Conservation (phyloP, 495 filamentous ascomycete species). For the Aspergillus cavernicola region DNA sequence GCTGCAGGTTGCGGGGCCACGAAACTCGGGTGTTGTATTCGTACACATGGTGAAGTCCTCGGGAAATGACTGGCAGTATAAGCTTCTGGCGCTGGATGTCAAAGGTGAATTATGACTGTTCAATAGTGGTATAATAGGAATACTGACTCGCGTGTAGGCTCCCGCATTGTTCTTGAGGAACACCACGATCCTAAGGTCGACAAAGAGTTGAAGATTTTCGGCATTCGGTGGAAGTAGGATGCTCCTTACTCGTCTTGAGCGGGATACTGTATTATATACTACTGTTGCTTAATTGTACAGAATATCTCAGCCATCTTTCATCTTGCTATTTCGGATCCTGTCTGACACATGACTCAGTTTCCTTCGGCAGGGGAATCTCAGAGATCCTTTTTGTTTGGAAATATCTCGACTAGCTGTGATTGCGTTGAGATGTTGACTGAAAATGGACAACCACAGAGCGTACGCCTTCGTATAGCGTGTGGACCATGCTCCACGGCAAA, state of each 20-base stretch:
- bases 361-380: too few species aligned
- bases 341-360: too few species aligned
- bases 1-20: conserved; percentile 73
- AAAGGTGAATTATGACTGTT: conserved; percentile 38
- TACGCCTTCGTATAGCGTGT: too few species aligned
- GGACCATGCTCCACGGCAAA: too few species aligned
- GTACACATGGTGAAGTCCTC: conserved; percentile 71
- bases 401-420: too few species aligned
- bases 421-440: too few species aligned
- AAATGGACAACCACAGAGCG: too few species aligned
- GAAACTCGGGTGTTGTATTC: conserved; percentile 67
- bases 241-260: background rate
- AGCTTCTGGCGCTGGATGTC: conserved; percentile 77
- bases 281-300: too few species aligned
- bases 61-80: conserved; percentile 71
- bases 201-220: conserved; percentile 45
- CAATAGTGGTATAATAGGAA: background rate
- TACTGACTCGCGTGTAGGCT: conserved; percentile 22
- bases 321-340: too few species aligned
- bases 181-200: conserved; percentile 30
- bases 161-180: conserved; percentile 44
- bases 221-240: conserved; percentile 48
- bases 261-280: conserved; percentile 6
- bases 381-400: too few species aligned
- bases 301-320: too few species aligned